Conservation (phyloP, 805 yeast species). For the Yamadazyma kitorensis region DNA sequence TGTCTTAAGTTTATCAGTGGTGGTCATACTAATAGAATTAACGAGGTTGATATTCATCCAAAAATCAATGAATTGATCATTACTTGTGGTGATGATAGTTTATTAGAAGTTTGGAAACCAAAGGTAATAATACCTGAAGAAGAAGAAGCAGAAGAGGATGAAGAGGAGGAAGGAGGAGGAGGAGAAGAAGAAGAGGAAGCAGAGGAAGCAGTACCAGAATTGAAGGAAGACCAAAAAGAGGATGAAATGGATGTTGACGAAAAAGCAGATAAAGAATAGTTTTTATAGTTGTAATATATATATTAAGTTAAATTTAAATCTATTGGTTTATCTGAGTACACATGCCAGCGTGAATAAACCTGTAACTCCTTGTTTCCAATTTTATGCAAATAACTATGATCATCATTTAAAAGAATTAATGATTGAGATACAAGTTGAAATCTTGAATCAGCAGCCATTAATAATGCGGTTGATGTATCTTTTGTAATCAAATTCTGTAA, state of each 20-base stretch:
- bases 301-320: constrained; percentile 1
- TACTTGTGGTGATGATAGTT: constrained; percentile 71
- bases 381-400: constrained; percentile 6
- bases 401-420: constrained; percentile 8
- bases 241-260: constrained; percentile 15
- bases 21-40: constrained; percentile 73
- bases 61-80: constrained; percentile 54
- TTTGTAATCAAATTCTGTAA: constrained; percentile 1
- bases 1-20: constrained; percentile 79
- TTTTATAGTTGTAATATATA: not conserved
- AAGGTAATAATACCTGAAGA: constrained; percentile 44
- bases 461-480: constrained; percentile 1
- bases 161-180: constrained; percentile 11
- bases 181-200: constrained; percentile 8
- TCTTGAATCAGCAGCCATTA: constrained; percentile 10
- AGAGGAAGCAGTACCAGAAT: not conserved
- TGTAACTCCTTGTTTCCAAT: constrained; percentile 1
- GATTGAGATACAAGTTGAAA: constrained; percentile 3
- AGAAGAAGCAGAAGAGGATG: constrained; percentile 29
- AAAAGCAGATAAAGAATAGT: constrained; percentile 5
- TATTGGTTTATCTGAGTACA: constrained; percentile 12
- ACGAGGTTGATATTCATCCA: constrained; percentile 70
- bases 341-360: constrained; percentile 13
- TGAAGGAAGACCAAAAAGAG: not conserved
- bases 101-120: constrained; percentile 76